Conservation (phyloP, 176 grass and related monocot genomes). For the Eleusine indica region DNA sequence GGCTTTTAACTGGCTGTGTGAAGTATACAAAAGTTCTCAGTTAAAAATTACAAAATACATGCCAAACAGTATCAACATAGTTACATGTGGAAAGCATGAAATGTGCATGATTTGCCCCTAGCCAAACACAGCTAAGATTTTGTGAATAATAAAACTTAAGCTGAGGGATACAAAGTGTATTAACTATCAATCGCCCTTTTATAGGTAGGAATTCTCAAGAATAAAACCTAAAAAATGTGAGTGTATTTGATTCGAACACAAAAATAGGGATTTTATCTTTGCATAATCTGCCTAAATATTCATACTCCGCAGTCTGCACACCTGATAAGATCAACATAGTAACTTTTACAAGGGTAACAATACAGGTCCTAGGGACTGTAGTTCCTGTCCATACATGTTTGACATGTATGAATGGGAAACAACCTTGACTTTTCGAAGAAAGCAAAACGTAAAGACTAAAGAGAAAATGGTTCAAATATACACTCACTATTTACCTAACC, state of each 20-base stretch:
- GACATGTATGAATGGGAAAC: neutral
- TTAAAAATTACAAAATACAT: neutral
- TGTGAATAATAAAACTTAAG: neutral
- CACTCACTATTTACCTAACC: neutral
- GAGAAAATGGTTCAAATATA: neutral
- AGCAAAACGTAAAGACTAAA: neutral
- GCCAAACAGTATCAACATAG: neutral
- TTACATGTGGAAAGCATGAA: constrained; percentile 2
- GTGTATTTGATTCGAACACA: neutral
- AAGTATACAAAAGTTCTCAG: constrained; percentile 20
- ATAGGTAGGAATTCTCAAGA: too few relatives aligned
- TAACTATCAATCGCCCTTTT: neutral
- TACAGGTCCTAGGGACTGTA: neutral
- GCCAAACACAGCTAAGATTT: neutral
- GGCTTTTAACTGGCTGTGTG: constrained; percentile 79
- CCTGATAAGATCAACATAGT: neutral
- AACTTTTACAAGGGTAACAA: neutral
- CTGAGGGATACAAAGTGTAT: neutral
- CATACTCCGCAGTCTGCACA: neutral
- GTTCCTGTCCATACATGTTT: neutral
- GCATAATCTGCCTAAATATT: neutral
- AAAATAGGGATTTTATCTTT: neutral
- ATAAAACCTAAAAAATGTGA: too few relatives aligned
- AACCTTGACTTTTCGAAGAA: neutral
- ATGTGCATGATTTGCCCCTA: neutral